Conservation (phyloP, 495 filamentous ascomycete species). For the Aspergillus panamensis region DNA sequence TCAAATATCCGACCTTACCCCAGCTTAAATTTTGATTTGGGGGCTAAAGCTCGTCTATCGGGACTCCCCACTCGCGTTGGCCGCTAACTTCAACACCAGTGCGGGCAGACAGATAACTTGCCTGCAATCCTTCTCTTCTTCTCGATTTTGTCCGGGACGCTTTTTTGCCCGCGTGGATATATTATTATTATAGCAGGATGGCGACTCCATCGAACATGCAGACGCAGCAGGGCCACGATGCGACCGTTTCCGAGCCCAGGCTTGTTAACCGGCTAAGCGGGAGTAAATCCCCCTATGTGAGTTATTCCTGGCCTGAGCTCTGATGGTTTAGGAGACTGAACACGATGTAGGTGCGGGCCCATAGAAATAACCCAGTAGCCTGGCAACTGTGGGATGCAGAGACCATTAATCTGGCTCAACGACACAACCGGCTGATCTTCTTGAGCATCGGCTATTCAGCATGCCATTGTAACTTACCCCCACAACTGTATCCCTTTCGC, state of each 20-base stretch:
- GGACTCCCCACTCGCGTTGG: conserved; percentile 7
- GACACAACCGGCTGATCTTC: conserved; percentile 82
- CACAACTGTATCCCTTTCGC: conserved; percentile 8
- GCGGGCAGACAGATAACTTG: conserved; percentile 7
- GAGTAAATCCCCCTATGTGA: conserved; percentile 78
- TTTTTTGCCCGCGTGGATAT: background rate
- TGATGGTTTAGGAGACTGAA: conserved; percentile 10
- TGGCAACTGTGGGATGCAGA: conserved; percentile 89
- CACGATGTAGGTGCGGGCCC: conserved; percentile 60
- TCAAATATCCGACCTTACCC: background rate
- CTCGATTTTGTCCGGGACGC: background rate
- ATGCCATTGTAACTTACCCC: conserved; percentile 66
- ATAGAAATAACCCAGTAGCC: conserved; percentile 81
- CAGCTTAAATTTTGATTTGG: background rate
- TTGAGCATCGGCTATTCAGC: conserved; percentile 94
- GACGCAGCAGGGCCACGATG: conserved; percentile 25
- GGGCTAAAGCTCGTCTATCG: background rate
- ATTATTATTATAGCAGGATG: conserved; percentile 14
- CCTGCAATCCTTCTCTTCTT: conserved; percentile 2
- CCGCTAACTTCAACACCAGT: conserved; percentile 1
- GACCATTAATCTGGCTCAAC: conserved; percentile 70
- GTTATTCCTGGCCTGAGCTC: conserved; percentile 16
- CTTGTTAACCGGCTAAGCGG: conserved; percentile 68
- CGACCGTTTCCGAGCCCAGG: conserved; percentile 26
- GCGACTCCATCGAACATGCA: conserved; percentile 27